phyloP scores from a whole-genome alignment of 225 moss, liverwort and hornwort species.

The Thuidium tamariscinum region DNA sequence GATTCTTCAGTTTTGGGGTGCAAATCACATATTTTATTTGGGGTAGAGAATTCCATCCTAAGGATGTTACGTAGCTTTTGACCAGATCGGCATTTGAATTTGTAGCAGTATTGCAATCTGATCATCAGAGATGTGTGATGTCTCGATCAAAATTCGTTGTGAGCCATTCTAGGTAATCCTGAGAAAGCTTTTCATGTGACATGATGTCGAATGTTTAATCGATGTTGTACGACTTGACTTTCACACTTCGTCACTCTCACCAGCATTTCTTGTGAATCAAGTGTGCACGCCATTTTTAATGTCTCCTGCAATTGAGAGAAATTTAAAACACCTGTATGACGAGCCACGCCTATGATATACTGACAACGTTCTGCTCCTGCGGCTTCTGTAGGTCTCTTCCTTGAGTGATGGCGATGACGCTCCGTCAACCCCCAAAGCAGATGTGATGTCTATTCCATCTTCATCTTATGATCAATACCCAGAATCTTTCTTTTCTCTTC shows the following conservation, averaged over 20 bases:
- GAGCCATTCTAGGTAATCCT: neutral
- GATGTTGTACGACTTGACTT: neutral
- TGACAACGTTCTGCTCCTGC: neutral
- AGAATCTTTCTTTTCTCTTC: neutral
- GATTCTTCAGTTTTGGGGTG: neutral
- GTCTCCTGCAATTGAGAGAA: neutral
- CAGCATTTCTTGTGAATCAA: neutral
- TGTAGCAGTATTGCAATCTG: neutral
- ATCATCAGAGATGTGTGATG: neutral
- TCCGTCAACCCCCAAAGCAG: slow-evolving; percentile 64
- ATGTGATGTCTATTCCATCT: slow-evolving; percentile 39
- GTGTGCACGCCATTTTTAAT: neutral
- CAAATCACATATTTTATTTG: neutral
- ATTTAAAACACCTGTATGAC: neutral
- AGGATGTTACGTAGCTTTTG: neutral
- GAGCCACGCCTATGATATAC: neutral
- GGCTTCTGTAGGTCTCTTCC: slow-evolving; percentile 49
- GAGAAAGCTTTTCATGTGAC: neutral
- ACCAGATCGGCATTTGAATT: neutral
- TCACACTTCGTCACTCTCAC: no score
- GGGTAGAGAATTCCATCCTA: neutral
- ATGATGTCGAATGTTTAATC: neutral
- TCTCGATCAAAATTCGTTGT: neutral
- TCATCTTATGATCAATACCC: no score
- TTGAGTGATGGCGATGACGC: slow-evolving; percentile 71